Conservation (phyloP, 768 basidiomycete genomes). For the Mrakia frigida region DNA sequence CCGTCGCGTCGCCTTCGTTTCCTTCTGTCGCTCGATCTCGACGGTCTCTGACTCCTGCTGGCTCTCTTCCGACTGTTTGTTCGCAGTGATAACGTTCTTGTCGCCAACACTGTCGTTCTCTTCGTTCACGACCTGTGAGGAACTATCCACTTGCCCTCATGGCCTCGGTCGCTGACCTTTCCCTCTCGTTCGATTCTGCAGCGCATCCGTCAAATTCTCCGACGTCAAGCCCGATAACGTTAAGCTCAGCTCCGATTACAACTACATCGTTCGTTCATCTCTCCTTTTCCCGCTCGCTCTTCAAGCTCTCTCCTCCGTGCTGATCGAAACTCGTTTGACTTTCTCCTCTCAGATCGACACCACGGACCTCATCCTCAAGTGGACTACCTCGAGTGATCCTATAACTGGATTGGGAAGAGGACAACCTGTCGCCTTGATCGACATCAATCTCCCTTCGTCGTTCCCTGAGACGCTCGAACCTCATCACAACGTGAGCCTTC, state of each 20-base stretch:
- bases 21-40: not conserved
- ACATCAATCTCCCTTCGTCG: slow-evolving; percentile 36
- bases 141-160: no score
- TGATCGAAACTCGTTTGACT: slow-evolving; percentile 40
- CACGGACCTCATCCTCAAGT: slow-evolving; percentile 7
- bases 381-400: slow-evolving; percentile 22
- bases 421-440: slow-evolving; percentile 66
- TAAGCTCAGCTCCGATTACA: not conserved
- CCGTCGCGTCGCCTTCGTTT: slow-evolving; percentile 20
- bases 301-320: not conserved
- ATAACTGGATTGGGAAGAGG: slow-evolving; percentile 60
- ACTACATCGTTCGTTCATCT: not conserved
- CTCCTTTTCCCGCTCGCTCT: slow-evolving; percentile 1
- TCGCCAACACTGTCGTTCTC: slow-evolving; percentile 69
- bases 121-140: slow-evolving; percentile 89
- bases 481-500: slow-evolving; percentile 20
- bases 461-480: slow-evolving; percentile 17
- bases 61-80: not conserved
- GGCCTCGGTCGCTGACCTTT: not conserved
- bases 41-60: not conserved
- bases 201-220: not conserved
- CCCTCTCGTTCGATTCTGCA: not conserved
- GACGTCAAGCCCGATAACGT: not conserved
- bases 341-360: slow-evolving; percentile 6
- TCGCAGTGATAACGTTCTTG: slow-evolving; percentile 63